phyloP scores from a whole-genome alignment of 164 flowering plant genomes.

The Kalanchoe fedtschenkoi region DNA sequence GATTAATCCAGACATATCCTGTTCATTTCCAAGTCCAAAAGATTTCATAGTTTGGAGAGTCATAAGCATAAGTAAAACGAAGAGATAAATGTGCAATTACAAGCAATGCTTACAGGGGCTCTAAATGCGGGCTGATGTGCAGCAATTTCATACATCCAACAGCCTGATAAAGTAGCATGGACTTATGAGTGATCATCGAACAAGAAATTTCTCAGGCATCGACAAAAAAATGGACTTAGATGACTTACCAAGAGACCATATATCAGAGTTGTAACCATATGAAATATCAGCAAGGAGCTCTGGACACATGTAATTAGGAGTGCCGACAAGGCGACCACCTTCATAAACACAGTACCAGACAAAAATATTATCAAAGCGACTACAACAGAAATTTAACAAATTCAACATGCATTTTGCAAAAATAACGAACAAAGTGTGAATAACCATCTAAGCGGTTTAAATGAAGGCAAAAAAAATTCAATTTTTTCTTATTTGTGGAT shows the following conservation, averaged over 20 bases:
- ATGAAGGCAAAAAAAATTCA: background rate
- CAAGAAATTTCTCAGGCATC: background rate
- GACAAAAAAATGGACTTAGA: background rate
- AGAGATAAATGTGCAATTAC: background rate
- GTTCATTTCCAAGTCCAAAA: conserved; percentile 10
- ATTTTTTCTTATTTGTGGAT: background rate
- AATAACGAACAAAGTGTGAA: no score
- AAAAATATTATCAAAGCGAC: background rate
- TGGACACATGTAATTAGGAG: no score
- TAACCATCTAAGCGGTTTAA: no score
- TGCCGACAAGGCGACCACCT: conserved; percentile 60
- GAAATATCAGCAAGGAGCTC: no score
- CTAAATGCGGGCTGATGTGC: conserved; percentile 77
- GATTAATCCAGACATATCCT: conserved; percentile 70
- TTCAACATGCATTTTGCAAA: no score
- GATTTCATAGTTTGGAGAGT: no score
- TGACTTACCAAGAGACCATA: conserved; percentile 57
- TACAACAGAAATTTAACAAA: no score
- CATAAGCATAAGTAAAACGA: background rate
- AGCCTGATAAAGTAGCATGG: conserved; percentile 33
- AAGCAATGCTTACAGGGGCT: conserved; percentile 52
- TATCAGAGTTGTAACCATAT: conserved; percentile 66
- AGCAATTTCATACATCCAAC: conserved; percentile 86
- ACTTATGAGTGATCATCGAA: background rate
- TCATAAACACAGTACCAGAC: background rate